Percentiles rank a stretch among this genome's conserved stretches.
phyloP scores from a whole-genome alignment of 176 grass and related monocot species.

The Eleusine indica region DNA sequence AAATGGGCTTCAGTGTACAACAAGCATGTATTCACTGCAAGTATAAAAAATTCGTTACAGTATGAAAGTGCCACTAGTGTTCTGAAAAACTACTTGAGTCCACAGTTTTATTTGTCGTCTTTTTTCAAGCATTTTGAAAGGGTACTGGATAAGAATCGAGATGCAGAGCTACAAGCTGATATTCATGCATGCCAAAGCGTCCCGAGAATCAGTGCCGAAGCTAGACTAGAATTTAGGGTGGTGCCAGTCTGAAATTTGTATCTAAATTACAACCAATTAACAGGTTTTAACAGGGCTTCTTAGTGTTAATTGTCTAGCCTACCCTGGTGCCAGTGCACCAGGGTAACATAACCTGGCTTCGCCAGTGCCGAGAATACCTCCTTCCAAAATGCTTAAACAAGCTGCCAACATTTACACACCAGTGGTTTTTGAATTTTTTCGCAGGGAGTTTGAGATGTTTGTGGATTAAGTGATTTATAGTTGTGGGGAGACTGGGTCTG shows the following conservation, averaged over 20 bases:
- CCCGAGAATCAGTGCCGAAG: constrained; percentile 30
- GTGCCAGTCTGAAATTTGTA: too few relatives aligned
- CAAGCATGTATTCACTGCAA: constrained; percentile 75
- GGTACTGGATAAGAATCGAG: constrained; percentile 72
- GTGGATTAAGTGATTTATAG: constrained; percentile 88
- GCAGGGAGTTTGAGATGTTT: constrained; percentile 93
- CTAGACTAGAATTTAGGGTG: too few relatives aligned
- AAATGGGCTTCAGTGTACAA: constrained; percentile 79
- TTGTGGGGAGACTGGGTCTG: constrained; percentile 54
- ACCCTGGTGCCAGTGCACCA: too few relatives aligned
- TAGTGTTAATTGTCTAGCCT: too few relatives aligned
- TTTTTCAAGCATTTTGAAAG: constrained; percentile 88
- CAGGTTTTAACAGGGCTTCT: too few relatives aligned
- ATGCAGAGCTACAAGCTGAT: constrained; percentile 92
- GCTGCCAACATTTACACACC: constrained; percentile 83
- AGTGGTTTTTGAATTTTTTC: constrained; percentile 81
- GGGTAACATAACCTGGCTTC: too few relatives aligned
- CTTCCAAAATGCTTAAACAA: constrained; percentile 83
- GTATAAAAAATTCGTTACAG: constrained; percentile 73
- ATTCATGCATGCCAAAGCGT: constrained; percentile 92
- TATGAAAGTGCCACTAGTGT: constrained; percentile 61
- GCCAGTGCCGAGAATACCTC: constrained; percentile 53
- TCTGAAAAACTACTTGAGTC: constrained; percentile 72
- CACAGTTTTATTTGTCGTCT: constrained; percentile 68
- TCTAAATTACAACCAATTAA: too few relatives aligned